phyloP scores from a whole-genome alignment of 1,284 basidiomycete genomes.

The Boletellus deceptivus region DNA sequence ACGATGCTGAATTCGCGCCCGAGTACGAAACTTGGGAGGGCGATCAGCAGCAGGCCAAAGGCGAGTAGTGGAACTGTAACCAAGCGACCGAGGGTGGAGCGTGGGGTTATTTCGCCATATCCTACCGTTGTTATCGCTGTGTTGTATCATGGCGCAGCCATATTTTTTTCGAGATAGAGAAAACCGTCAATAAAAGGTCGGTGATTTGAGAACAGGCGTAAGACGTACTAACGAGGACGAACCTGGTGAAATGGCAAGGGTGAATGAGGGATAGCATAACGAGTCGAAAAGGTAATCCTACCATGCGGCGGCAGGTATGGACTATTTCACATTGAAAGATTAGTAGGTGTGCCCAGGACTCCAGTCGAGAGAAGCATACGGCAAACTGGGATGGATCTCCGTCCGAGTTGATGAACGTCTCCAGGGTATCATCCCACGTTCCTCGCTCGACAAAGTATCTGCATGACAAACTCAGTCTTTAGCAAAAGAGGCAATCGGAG shows the following conservation, averaged over 20 bases:
- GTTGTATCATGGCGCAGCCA: neutral
- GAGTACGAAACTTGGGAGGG: slow-evolving; percentile 84
- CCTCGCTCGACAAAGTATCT: slow-evolving; percentile 88
- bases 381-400: slow-evolving; percentile 78
- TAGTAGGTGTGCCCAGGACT: slow-evolving; percentile 1
- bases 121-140: slow-evolving; percentile 80
- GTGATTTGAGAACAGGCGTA: neutral
- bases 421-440: slow-evolving; percentile 77
- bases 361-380: slow-evolving; percentile 35
- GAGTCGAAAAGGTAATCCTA: slow-evolving; percentile 30
- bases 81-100: slow-evolving; percentile 78
- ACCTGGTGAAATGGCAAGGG: slow-evolving; percentile 23
- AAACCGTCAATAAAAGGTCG: neutral
- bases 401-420: slow-evolving; percentile 79
- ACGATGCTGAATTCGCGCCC: slow-evolving; percentile 86
- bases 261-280: neutral
- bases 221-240: slow-evolving; percentile 50
- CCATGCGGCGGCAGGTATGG: slow-evolving; percentile 78
- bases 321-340: slow-evolving; percentile 38
- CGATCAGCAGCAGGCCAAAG: slow-evolving; percentile 83
- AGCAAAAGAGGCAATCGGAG: neutral
- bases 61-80: slow-evolving; percentile 82
- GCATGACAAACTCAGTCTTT: neutral
- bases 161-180: neutral
- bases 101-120: slow-evolving; percentile 86